phyloP scores from a whole-genome alignment of 768 basidiomycete genomes.

The Pleurotus tuber-regium region DNA sequence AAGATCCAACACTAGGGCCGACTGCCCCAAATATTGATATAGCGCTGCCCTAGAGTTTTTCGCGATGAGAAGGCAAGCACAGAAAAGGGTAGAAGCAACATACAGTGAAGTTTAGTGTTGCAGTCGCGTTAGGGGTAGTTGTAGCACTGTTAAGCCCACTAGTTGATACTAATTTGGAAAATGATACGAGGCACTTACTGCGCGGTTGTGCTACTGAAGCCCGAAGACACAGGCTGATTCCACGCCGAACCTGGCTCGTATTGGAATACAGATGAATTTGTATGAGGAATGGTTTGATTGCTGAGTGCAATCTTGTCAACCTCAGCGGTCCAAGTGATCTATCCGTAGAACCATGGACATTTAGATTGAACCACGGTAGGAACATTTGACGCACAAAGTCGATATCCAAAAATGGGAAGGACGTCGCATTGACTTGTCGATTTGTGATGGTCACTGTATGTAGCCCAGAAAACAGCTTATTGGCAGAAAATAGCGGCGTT shows the following conservation, averaged over 20 bases:
- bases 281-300: neutral
- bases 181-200: neutral
- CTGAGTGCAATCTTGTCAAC: neutral
- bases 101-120: slow-evolving; percentile 7
- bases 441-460: slow-evolving; percentile 8
- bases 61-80: too few species aligned
- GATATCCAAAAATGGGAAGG: slow-evolving; percentile 1
- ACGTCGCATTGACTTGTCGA: neutral
- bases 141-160: neutral
- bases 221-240: neutral
- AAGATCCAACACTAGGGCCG: neutral
- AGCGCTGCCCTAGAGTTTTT: neutral
- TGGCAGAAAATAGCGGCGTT: slow-evolving; percentile 4
- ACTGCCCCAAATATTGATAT: slow-evolving; percentile 9
- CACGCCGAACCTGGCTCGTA: slow-evolving; percentile 3
- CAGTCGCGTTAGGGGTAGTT: neutral
- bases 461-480: slow-evolving; percentile 1
- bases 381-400: neutral
- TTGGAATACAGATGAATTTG: neutral
- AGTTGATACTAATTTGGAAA: neutral
- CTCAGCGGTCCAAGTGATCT: slow-evolving; percentile 10
- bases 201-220: slow-evolving; percentile 4
- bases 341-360: neutral
- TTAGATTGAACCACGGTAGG: neutral
- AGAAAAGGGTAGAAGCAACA: neutral